A percentile compares a stretch with the other conserved stretches of the same genome.
phyloP scores from a whole-genome alignment of 2,329 filamentous ascomycete genomes.

The Amauroascus verrucosus region DNA sequence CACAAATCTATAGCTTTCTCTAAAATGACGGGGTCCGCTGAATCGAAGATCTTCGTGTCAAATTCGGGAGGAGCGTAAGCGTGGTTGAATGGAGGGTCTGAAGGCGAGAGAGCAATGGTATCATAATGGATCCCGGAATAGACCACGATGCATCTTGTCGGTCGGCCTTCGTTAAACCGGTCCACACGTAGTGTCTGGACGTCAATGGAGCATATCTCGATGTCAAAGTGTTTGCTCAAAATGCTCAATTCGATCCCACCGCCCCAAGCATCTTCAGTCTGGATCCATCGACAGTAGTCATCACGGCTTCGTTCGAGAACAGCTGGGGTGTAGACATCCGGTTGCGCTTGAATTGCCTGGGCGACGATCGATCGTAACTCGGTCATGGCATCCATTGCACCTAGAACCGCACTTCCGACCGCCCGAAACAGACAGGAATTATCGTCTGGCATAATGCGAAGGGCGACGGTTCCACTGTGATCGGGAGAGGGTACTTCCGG shows the following conservation, averaged over 20 bases:
- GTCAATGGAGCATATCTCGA: slow-evolving; percentile 78
- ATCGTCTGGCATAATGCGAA: slow-evolving; percentile 93
- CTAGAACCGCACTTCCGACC: slow-evolving; percentile 68
- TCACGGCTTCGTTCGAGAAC: slow-evolving; percentile 63
- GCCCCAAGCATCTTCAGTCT: slow-evolving; percentile 73
- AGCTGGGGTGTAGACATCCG: slow-evolving; percentile 61
- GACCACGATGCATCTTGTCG: slow-evolving; percentile 64
- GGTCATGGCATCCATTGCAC: slow-evolving; percentile 55
- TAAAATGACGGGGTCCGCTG: slow-evolving; percentile 45
- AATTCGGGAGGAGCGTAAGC: slow-evolving; percentile 57
- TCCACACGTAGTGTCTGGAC: slow-evolving; percentile 60
- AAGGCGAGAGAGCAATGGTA: slow-evolving; percentile 65
- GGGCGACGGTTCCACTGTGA: slow-evolving; percentile 51
- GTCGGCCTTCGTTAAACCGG: slow-evolving; percentile 65
- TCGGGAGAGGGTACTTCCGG: slow-evolving; percentile 51
- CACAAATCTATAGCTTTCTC: slow-evolving; percentile 56
- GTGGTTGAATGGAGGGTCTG: slow-evolving; percentile 46
- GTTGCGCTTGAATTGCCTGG: slow-evolving; percentile 63
- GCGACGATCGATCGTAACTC: slow-evolving; percentile 70
- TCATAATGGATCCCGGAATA: slow-evolving; percentile 95
- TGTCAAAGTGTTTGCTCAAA: slow-evolving; percentile 69
- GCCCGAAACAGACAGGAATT: slow-evolving; percentile 92
- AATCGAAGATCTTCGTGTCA: slow-evolving; percentile 66
- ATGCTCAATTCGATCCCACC: slow-evolving; percentile 85
- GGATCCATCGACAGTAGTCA: slow-evolving; percentile 73